Conservation (phyloP, 768 basidiomycete species). For the Leucocoprinus birnbaumii region DNA sequence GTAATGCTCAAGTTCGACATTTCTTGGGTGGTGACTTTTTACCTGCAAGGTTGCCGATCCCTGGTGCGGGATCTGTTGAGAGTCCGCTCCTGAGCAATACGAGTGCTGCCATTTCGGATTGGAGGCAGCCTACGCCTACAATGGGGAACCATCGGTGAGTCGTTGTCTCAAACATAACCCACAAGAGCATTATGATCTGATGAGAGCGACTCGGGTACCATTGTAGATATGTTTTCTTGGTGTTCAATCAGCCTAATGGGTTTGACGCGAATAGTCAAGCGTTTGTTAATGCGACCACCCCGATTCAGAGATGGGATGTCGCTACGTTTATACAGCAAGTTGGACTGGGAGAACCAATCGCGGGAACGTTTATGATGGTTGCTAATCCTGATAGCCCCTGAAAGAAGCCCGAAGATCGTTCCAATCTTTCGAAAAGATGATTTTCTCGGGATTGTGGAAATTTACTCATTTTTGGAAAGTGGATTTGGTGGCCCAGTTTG, state of each 20-base stretch:
- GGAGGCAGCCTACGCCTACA: conserved; percentile 30
- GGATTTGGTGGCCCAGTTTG: not conserved
- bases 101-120: conserved; percentile 38
- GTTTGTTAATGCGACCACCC: conserved; percentile 31
- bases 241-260: conserved; percentile 39
- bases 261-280: conserved; percentile 42
- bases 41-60: not conserved
- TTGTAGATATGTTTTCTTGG: conserved; percentile 43
- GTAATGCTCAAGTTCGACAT: conserved; percentile 41
- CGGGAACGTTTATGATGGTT: conserved; percentile 48
- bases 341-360: conserved; percentile 42
- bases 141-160: not conserved
- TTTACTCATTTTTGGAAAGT: no score
- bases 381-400: conserved; percentile 16
- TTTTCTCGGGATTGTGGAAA: not conserved
- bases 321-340: conserved; percentile 38
- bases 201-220: not conserved
- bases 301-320: conserved; percentile 37
- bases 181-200: no score
- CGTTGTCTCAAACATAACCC: no score
- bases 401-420: not conserved
- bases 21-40: conserved; percentile 43
- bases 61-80: not conserved
- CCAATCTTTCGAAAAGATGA: no score
- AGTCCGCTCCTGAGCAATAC: conserved; percentile 27